A percentile compares a stretch with the other conserved stretches of the same genome.
Evolutionary conservation across 1,284 basidiomycete genomes (phyloP).

Genomic region (Malassezia brasiliensis): DNA sequence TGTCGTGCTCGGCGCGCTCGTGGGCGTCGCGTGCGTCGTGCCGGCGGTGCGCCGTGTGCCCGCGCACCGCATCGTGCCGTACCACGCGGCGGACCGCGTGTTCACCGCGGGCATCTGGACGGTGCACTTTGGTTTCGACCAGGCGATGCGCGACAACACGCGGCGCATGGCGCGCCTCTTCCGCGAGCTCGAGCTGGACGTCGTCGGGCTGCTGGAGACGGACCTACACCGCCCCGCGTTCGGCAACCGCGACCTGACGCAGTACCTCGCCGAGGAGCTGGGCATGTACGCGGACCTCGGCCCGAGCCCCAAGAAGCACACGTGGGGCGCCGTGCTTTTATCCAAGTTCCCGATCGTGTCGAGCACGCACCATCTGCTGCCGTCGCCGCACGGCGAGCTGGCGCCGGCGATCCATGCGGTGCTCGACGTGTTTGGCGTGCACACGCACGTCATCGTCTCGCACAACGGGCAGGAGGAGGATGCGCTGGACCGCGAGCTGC

Average conservation of each 20-base stretch:
- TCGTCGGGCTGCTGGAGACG: slow-evolving; percentile 62
- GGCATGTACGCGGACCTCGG: slow-evolving; percentile 66
- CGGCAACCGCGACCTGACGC: slow-evolving; percentile 64
- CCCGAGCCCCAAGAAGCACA: slow-evolving; percentile 77
- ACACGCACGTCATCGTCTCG: slow-evolving; percentile 70
- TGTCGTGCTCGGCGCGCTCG: slow-evolving; percentile 22
- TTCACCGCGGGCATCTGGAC: slow-evolving; percentile 89
- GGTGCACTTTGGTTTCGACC: slow-evolving; percentile 39
- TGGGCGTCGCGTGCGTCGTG: slow-evolving; percentile 19
- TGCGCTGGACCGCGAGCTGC: slow-evolving; percentile 73
- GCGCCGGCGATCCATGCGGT: slow-evolving; percentile 69
- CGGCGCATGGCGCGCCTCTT: slow-evolving; percentile 66
- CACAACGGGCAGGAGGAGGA: slow-evolving; percentile 93
- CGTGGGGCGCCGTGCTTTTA: slow-evolving; percentile 57
- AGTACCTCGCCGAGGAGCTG: slow-evolving; percentile 54
- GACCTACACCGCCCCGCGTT: slow-evolving; percentile 75
- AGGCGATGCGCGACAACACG: slow-evolving; percentile 39
- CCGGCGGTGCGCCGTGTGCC: slow-evolving; percentile 52
- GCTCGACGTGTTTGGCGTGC: slow-evolving; percentile 69
- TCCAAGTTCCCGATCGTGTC: slow-evolving; percentile 73
- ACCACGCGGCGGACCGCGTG: slow-evolving; percentile 60
- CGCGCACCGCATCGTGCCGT: slow-evolving; percentile 57
- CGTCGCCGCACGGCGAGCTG: slow-evolving; percentile 69
- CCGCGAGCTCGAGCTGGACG: slow-evolving; percentile 44
- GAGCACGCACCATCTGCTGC: slow-evolving; percentile 77